These are phyloP conservation scores for Phialophora expanda DNA, from an alignment of 2,329 filamentous ascomycete species.

Conservation along the genomic window DNA sequence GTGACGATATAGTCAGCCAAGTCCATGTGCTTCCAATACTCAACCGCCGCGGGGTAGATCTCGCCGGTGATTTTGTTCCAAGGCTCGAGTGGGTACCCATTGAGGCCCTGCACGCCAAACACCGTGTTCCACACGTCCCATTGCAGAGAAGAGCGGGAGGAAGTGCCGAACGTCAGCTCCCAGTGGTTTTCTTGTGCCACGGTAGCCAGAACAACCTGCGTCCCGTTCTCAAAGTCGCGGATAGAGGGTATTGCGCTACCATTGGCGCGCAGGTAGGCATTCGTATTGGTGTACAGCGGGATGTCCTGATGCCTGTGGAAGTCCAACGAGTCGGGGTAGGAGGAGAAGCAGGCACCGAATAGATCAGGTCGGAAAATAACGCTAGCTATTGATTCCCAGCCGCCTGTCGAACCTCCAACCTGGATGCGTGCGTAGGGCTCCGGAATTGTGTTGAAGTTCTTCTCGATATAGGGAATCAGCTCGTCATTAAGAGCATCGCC, in stretches of 20 bases:
- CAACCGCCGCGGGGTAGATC: constrained; percentile 27
- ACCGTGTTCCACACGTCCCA: constrained; percentile 32
- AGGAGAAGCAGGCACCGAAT: constrained; percentile 27
- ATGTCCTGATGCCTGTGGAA: constrained; percentile 30
- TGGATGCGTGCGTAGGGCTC: constrained; percentile 28
- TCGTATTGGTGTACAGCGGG: constrained; percentile 22
- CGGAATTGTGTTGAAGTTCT: constrained; percentile 25
- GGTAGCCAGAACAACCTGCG: constrained; percentile 18
- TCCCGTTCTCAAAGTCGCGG: constrained; percentile 25
- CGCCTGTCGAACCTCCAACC: constrained; percentile 26
- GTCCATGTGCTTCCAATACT: constrained; percentile 29
- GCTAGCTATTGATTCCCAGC: constrained; percentile 23
- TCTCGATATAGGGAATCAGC: constrained; percentile 26
- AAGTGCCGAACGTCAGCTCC: constrained; percentile 28
- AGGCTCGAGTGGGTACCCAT: constrained; percentile 27
- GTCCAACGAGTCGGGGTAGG: constrained; percentile 25
- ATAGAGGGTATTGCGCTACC: constrained; percentile 26
- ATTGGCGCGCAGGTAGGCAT: constrained; percentile 20
- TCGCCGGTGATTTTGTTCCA: constrained; percentile 32
- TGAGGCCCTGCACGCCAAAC: constrained; percentile 27
- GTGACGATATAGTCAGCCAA: constrained; percentile 24
- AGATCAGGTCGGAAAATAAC: constrained; percentile 29
- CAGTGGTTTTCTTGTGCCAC: constrained; percentile 30
- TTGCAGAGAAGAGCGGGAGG: constrained; percentile 23
- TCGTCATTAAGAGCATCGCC: constrained; percentile 21